Evolutionary conservation across 805 yeast genomes (phyloP), one percentile per base, ranked within the genome.

Genomic region (Kodamaea laetipori): DNA sequence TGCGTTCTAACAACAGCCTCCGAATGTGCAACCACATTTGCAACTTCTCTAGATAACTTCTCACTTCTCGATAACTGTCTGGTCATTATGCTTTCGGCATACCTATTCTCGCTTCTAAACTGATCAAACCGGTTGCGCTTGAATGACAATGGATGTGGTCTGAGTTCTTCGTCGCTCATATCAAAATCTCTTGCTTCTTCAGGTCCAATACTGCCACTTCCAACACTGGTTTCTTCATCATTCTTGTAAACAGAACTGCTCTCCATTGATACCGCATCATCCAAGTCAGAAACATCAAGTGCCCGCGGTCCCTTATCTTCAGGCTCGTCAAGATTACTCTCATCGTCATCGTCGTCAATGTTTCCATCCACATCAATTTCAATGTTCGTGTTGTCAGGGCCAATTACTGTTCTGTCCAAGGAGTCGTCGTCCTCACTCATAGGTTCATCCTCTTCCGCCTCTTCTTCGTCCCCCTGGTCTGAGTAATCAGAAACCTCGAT

Each of bases 271-370:
- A 57, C 40, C 3, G 48, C 57, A 33, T 55, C 56, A n/a, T 51
- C 54, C 25, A 47, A 35, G 30, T 58, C 63, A 6, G 59, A 53
- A 21, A 50, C 55, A 37, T 60, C 64, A 13, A 55, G 56, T 2
- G 48, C 55, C 5, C 50, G 54, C 12, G 50, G 39, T 11, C 49
- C 43, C 26, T 49, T 52, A 7, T 44, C 44, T 9, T 43, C 56
- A 5, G 41, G 48, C 11, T 50, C 61, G 13, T 57, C 66, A 12
- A 57, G 46, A 38, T 60, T 66, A 31, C 62, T 58, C n/a, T 52
- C 55, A 23, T 50, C 48, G 11, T 46, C 55, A 12, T 47, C 54
- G 11, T 45, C 48, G 41, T 33, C 28, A 15, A 30, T 15, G 15
- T 15, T 17, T 4, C 34, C 34, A 15, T 30, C 34, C 6, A 30